Conservation (phyloP, 495 filamentous ascomycete species). For the Penicillium subrubescens region DNA sequence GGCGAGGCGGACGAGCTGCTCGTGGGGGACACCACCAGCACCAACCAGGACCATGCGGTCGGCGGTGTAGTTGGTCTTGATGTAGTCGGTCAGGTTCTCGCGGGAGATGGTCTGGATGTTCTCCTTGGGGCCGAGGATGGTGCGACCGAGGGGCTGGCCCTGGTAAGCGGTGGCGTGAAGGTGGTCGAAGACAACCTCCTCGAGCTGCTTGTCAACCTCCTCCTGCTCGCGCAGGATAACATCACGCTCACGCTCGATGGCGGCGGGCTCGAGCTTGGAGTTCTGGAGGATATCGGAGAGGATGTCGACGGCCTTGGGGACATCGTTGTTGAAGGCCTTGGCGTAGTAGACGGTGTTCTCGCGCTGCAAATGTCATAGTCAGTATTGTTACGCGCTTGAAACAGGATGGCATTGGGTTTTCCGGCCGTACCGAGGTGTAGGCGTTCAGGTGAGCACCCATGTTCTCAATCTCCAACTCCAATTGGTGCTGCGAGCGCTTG, state of each 20-base stretch:
- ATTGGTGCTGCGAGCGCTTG: conserved; percentile 89
- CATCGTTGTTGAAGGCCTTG: conserved; percentile 97
- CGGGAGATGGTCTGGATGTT: conserved; percentile 97
- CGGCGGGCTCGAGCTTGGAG: conserved; percentile 89
- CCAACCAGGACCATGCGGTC: conserved; percentile 99
- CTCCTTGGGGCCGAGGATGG: conserved; percentile 95
- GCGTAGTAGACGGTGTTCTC: conserved; percentile 99
- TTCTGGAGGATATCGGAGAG: conserved; percentile 98
- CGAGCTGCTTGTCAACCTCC: conserved; percentile 99
- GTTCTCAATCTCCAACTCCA: conserved; percentile 99
- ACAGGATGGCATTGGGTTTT: conserved; percentile 19
- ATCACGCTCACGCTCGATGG: conserved; percentile 96
- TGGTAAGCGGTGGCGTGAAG: conserved; percentile 98
- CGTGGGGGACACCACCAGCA: conserved; percentile 90
- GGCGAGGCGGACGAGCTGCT: conserved; percentile 90
- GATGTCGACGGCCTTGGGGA: conserved; percentile 94
- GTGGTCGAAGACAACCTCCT: conserved; percentile 99
- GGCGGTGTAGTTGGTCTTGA: conserved; percentile 98
- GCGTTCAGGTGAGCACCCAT: conserved; percentile 99
- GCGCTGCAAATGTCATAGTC: conserved; percentile 59
- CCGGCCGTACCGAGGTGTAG: conserved; percentile 89
- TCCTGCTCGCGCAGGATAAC: conserved; percentile 98
- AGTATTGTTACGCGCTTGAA: conserved; percentile 14
- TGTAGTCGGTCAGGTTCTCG: conserved; percentile 88
- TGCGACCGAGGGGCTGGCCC: conserved; percentile 92